Base-by-base conservation (phyloP, 1,284 basidiomycete species). In the Cryptococcus maquisensis region DNA sequence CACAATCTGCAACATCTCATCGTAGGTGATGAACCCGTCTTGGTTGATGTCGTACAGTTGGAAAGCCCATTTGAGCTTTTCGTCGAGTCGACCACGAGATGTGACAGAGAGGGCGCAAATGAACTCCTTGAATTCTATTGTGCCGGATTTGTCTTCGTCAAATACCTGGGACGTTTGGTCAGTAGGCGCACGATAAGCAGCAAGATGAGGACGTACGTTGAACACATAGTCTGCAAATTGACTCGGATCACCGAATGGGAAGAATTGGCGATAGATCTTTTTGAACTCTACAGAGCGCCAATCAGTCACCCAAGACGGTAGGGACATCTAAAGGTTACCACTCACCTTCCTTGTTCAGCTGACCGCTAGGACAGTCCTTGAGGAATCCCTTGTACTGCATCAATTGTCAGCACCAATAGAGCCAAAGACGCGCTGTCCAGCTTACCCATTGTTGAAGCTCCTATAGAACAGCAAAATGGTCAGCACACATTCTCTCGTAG, bases 31-130 rank as follows among this genome's bases (percentile, higher is more conserved):
- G 66, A 83, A 88, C 3, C 94, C 95, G 71, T 98, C 94, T 62
- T 90, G 90, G 79, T 99, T 91, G 69, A 98, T 98, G 74, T 99
- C 96, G 76, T 99, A 99, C 46, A 99, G 81, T 77, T 98, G 93
- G 84, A 98, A 99, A 9, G 96, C 96, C 96, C 95, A 99, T 80
- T 92, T 92, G 64, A 99, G 86, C 80, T 99, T 99, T 81, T 99
- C 96, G 72, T 99, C 96, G 53, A 98, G 78, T 59, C 88, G 81
- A 4, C 96, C 96, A 55, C 96, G 84, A 59, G 88, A 91, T 2
- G 96, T 99, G 61, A 98, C 86, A 71, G 87, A 90, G 59, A 99
- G 84, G 1, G 96, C 96, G 69, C 93, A 95, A 71, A 99, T 98
- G 79, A 99, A 99, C 80, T 99, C 96, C 59, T 92, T 93, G 77